These are phyloP conservation scores for Globisporangium emineosum DNA, from an alignment of 352 stramenopile genomes.

Conservation along the genomic window DNA sequence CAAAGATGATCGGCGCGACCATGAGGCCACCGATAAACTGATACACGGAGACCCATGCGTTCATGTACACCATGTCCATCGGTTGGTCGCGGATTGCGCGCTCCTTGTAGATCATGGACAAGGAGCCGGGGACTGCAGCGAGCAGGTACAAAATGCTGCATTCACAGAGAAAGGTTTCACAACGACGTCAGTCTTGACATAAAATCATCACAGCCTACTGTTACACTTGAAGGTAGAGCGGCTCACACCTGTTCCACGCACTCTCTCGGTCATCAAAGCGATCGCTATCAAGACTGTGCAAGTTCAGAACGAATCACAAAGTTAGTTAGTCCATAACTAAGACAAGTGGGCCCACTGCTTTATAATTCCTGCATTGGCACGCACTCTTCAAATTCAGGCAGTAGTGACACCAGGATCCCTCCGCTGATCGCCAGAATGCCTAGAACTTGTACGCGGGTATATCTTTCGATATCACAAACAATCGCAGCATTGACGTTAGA, in stretches of 20 bases:
- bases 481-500: not conserved
- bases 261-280: conserved; percentile 68
- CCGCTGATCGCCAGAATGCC: conserved; percentile 63
- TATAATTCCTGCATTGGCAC: conserved; percentile 14
- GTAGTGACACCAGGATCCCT: conserved; percentile 68
- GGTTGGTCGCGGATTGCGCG: conserved; percentile 73
- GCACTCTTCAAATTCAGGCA: conserved; percentile 79
- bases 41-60: conserved; percentile 84
- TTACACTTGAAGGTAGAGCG: not conserved
- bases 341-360: not conserved
- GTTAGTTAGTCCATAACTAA: not conserved
- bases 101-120: conserved; percentile 90
- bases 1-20: conserved; percentile 77
- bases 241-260: conserved; percentile 67
- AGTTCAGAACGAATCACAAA: not conserved
- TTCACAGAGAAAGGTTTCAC: not conserved
- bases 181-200: not conserved
- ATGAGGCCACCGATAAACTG: conserved; percentile 84
- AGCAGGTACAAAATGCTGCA: conserved; percentile 67
- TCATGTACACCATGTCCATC: conserved; percentile 87
- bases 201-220: conserved; percentile 7
- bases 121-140: conserved; percentile 62
- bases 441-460: conserved; percentile 68
- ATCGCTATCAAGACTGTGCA: conserved; percentile 54
- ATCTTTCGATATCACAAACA: conserved; percentile 32